Percentiles rank a stretch among this genome's conserved stretches.
These are phyloP conservation scores for Leishmania lainsoni DNA, from an alignment of 208 protist species.

Conservation along the genomic window DNA sequence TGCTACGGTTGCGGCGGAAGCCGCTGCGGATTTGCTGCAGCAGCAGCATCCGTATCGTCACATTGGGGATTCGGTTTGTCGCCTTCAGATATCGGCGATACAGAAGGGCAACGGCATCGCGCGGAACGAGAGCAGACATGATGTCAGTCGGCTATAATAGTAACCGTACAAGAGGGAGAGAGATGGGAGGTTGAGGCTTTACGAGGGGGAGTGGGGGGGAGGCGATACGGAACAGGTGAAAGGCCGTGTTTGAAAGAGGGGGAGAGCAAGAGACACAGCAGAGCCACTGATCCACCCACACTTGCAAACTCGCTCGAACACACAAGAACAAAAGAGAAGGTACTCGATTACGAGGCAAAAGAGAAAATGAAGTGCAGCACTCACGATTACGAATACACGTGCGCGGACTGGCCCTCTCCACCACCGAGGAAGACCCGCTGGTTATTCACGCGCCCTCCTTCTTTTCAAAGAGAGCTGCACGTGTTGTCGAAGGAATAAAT, in stretches of 20 bases:
- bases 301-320: background rate
- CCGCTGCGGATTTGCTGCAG: conserved; percentile 82
- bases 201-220: background rate
- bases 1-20: conserved; percentile 71
- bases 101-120: conserved; percentile 82
- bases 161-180: background rate
- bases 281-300: background rate
- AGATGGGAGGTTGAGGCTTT: background rate
- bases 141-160: background rate
- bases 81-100: conserved; percentile 89
- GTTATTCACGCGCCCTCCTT: background rate
- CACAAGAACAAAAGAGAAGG: background rate
- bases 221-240: background rate
- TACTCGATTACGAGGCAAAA: background rate
- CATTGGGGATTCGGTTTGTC: conserved; percentile 81
- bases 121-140: conserved; percentile 82
- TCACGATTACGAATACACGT: background rate
- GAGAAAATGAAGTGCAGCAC: background rate
- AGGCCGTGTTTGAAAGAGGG: background rate
- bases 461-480: background rate
- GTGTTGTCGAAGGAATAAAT: background rate
- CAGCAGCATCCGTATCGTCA: conserved; percentile 88
- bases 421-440: background rate
- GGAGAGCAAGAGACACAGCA: background rate
- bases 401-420: background rate